Conservation (phyloP, 176 grass and related monocot species). For the Cocos nucifera region DNA sequence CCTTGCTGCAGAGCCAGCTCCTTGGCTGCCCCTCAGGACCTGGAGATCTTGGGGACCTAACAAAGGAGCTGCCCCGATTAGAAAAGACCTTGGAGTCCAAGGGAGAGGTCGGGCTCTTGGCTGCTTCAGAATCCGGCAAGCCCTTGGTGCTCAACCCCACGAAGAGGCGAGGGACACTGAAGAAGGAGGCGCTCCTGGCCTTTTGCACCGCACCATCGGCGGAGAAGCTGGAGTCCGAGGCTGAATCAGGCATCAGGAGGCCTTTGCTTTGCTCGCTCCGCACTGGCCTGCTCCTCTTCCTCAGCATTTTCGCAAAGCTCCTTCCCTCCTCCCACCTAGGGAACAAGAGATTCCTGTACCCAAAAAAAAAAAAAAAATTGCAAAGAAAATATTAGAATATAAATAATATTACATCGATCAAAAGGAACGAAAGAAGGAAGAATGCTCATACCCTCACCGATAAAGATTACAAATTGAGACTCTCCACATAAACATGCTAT, state of each 20-base stretch:
- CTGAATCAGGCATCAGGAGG: no score
- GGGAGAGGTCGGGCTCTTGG: constrained; percentile 75
- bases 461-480: no score
- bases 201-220: constrained; percentile 13
- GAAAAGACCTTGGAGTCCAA: constrained; percentile 61
- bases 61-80: constrained; percentile 18
- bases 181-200: constrained; percentile 44
- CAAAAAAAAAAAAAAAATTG: no score
- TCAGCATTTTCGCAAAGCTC: constrained; percentile 30
- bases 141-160: constrained; percentile 54
- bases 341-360: no score
- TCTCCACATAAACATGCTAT: no score
- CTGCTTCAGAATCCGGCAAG: constrained; percentile 38
- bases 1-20: constrained; percentile 49
- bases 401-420: no score
- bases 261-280: constrained; percentile 15
- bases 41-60: constrained; percentile 36
- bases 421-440: no score
- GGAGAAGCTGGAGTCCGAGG: no score
- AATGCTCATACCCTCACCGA: no score
- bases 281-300: constrained; percentile 24
- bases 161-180: constrained; percentile 56
- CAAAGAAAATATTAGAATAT: no score
- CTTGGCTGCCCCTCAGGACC: constrained; percentile 16
- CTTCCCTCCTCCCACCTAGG: background rate